Percentiles rank a stretch among this genome's conserved stretches.
Evolutionary conservation across 768 basidiomycete genomes (phyloP).

Genomic region (Termitomyces sp.): DNA sequence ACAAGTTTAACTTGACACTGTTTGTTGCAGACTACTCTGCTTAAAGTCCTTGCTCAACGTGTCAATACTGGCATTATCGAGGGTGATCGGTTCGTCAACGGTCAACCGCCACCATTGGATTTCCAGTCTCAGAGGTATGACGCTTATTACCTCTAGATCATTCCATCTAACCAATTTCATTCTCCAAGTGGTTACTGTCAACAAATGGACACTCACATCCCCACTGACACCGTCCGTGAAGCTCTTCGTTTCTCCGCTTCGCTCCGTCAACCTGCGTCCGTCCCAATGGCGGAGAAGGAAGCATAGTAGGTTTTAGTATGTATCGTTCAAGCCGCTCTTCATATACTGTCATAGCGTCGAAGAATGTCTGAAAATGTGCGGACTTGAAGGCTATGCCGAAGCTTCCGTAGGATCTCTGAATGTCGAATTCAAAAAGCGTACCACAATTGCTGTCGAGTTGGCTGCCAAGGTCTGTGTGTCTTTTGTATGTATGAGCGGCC

Average conservation of each 20-base stretch:
- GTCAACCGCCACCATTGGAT: conserved; percentile 45
- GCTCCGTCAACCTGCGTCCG: conserved; percentile 66
- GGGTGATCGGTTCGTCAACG: conserved; percentile 53
- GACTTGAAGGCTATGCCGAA: conserved; percentile 54
- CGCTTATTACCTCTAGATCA: neutral
- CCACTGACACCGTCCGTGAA: conserved; percentile 73
- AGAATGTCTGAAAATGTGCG: conserved; percentile 58
- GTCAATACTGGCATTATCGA: conserved; percentile 39
- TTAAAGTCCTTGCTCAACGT: conserved; percentile 53
- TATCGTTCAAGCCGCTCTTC: neutral
- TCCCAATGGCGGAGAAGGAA: conserved; percentile 67
- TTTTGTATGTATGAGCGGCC: neutral
- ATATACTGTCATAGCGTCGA: conserved; percentile 26
- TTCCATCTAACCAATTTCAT: neutral
- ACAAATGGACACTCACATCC: conserved; percentile 78
- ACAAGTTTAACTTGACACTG: neutral
- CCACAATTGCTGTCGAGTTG: conserved; percentile 59
- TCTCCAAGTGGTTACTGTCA: conserved; percentile 70
- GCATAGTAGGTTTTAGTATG: conserved; percentile 52
- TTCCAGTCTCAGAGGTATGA: conserved; percentile 57
- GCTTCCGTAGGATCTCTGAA: conserved; percentile 56
- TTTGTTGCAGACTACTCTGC: conserved; percentile 41
- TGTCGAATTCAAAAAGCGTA: conserved; percentile 48
- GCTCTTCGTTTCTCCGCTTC: conserved; percentile 77
- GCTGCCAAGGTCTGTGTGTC: conserved; percentile 62